A percentile compares a stretch with the other conserved stretches of the same genome.
phyloP scores from a whole-genome alignment of 2,329 filamentous ascomycete species.

The Pleoardoris graminearum region DNA sequence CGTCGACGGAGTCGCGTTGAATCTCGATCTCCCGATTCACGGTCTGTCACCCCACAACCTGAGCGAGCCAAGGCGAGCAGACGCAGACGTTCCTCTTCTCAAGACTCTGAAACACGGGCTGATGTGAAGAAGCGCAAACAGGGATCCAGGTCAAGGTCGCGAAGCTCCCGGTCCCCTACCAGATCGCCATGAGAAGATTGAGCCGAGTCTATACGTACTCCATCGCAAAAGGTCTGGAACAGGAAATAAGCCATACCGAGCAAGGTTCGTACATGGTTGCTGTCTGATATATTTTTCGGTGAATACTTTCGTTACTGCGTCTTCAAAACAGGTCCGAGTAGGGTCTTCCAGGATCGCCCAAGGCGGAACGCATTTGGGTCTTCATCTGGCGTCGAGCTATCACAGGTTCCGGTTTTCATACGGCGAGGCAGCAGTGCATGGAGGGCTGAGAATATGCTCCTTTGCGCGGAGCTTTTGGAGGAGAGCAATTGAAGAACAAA shows the following conservation, averaged over 20 bases:
- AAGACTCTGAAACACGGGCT: slow-evolving; percentile 52
- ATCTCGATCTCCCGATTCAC: slow-evolving; percentile 40
- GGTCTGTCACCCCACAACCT: slow-evolving; percentile 44
- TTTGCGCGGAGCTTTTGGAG: neutral
- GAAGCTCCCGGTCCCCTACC: slow-evolving; percentile 11
- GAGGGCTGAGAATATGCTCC: neutral
- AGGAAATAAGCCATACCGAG: no score
- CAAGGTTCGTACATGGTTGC: neutral
- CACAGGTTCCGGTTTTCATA: no score
- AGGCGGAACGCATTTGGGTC: neutral
- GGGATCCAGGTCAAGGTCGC: slow-evolving; percentile 43
- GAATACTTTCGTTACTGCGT: neutral
- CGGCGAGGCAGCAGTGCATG: neutral
- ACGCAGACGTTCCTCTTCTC: slow-evolving; percentile 51
- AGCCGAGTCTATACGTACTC: no score
- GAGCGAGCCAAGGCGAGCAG: slow-evolving; percentile 45
- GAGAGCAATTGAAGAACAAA: neutral
- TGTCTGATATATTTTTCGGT: neutral
- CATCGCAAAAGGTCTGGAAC: no score
- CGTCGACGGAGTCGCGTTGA: slow-evolving; percentile 45
- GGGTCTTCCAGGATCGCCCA: neutral
- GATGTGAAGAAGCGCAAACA: slow-evolving; percentile 55
- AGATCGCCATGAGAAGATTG: neutral
- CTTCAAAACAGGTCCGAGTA: neutral
- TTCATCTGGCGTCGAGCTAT: neutral